phyloP scores from a whole-genome alignment of 2,329 filamentous ascomycete species.

The Phaeosphaeriaceae sp. region DNA sequence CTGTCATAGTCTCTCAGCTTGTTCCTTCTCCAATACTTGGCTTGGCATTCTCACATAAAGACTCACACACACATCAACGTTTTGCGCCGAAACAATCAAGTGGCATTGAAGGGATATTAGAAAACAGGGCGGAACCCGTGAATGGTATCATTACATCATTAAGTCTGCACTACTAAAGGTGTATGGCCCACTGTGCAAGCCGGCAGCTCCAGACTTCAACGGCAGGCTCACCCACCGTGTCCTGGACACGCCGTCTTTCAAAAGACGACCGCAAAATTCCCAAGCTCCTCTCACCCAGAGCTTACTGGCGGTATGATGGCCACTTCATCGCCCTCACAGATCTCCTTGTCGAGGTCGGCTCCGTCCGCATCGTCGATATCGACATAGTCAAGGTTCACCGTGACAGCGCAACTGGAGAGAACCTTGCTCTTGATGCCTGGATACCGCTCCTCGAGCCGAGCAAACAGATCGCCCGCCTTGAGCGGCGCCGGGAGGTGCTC shows the following conservation, averaged over 20 bases:
- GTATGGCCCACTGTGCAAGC: too few relatives aligned
- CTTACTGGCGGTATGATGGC: constrained; percentile 89
- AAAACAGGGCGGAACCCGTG: too few relatives aligned
- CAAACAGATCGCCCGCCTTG: constrained; percentile 67
- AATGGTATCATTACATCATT: too few relatives aligned
- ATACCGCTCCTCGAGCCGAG: constrained; percentile 72
- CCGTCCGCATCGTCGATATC: constrained; percentile 67
- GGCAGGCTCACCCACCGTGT: not conserved
- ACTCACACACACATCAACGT: too few relatives aligned
- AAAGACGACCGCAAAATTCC: not conserved
- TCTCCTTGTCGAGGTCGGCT: constrained; percentile 56
- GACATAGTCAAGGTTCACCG: constrained; percentile 82
- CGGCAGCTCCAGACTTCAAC: too few relatives aligned
- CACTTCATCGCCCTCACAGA: constrained; percentile 80
- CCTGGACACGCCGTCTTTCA: not conserved
- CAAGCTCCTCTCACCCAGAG: constrained; percentile 68
- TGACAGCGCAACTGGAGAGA: constrained; percentile 75
- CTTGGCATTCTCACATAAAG: too few relatives aligned
- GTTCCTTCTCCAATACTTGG: too few relatives aligned
- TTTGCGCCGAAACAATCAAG: too few relatives aligned
- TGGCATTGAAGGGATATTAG: too few relatives aligned
- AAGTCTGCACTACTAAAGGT: too few relatives aligned
- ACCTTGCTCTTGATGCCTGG: constrained; percentile 73
- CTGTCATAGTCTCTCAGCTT: too few relatives aligned
- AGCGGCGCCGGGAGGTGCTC: constrained; percentile 74